A percentile compares a stretch with the other conserved stretches of the same genome.
Evolutionary conservation across 2,329 filamentous ascomycete species (phyloP).

Genomic region (Cladosporium sp.): DNA sequence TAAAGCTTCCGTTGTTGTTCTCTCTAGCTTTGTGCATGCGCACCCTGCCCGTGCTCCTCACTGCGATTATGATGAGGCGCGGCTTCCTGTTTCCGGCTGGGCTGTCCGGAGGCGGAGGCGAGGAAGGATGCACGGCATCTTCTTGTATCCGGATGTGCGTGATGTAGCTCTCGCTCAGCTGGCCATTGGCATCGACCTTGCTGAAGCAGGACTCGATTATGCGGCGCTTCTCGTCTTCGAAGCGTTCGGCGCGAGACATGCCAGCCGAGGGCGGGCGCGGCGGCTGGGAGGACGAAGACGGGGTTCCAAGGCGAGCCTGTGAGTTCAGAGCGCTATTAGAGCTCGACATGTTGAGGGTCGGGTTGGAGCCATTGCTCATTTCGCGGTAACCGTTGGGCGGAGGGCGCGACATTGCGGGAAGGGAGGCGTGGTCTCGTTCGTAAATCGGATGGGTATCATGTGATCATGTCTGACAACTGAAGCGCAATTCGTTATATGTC

Average conservation of each 20-base stretch:
- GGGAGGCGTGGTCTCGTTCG: slow-evolving; percentile 6
- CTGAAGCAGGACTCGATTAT: slow-evolving; percentile 93
- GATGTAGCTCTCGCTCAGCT: slow-evolving; percentile 89
- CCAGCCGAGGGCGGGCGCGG: slow-evolving; percentile 7
- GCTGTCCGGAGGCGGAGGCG: slow-evolving; percentile 78
- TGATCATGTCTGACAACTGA: not conserved
- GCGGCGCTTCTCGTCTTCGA: slow-evolving; percentile 93
- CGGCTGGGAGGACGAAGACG: not conserved
- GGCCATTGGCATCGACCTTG: slow-evolving; percentile 83
- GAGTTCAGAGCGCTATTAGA: slow-evolving; percentile 10
- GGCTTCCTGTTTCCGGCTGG: slow-evolving; percentile 74
- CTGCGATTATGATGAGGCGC: slow-evolving; percentile 87
- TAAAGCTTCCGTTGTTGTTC: slow-evolving; percentile 89
- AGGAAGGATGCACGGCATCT: slow-evolving; percentile 76
- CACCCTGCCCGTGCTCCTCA: slow-evolving; percentile 86
- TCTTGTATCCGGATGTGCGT: slow-evolving; percentile 92
- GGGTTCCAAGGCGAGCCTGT: slow-evolving; percentile 7
- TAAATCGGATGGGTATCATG: slow-evolving; percentile 8
- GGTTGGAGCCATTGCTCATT: slow-evolving; percentile 16
- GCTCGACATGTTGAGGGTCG: slow-evolving; percentile 7
- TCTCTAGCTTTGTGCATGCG: slow-evolving; percentile 97
- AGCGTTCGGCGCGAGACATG: slow-evolving; percentile 65
- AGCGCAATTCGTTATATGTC: not conserved
- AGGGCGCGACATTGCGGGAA: slow-evolving; percentile 17
- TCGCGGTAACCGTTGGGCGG: slow-evolving; percentile 11